A percentile compares a stretch with the other conserved stretches of the same genome.
Evolutionary conservation across 2,329 filamentous ascomycete genomes (phyloP).

Genomic region (Aspergillus sp.): DNA sequence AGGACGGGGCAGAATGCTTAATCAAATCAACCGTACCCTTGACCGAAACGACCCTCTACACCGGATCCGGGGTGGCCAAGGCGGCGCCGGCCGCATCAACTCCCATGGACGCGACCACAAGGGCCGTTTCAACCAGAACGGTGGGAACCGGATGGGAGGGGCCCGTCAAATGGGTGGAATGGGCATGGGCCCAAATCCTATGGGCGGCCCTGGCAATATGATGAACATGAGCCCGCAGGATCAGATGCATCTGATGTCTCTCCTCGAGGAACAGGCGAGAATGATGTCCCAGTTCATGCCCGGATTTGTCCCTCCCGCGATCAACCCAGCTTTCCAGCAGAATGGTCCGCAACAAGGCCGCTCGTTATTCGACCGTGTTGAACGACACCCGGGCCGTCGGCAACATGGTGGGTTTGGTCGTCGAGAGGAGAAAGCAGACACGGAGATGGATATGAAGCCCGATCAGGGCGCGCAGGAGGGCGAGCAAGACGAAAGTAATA

Average conservation of each 20-base stretch:
- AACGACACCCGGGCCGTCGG: conserved; percentile 47
- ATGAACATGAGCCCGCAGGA: conserved; percentile 63
- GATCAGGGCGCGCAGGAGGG: conserved; percentile 28
- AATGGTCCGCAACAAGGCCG: conserved; percentile 47
- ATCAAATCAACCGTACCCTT: conserved; percentile 79
- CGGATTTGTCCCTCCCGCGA: conserved; percentile 51
- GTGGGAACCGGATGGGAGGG: conserved; percentile 41
- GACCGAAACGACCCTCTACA: conserved; percentile 79
- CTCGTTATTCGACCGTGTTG: conserved; percentile 73
- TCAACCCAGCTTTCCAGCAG: conserved; percentile 54
- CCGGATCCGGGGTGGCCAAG: conserved; percentile 63
- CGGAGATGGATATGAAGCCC: conserved; percentile 41
- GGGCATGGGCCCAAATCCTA: conserved; percentile 34
- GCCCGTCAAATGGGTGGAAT: conserved; percentile 48
- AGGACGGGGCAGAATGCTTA: conserved; percentile 74
- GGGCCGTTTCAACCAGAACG: conserved; percentile 56
- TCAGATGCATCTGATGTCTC: conserved; percentile 69
- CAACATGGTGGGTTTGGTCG: conserved; percentile 56
- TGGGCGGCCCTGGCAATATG: conserved; percentile 39
- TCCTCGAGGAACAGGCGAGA: conserved; percentile 82
- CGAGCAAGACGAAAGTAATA: conserved; percentile 53
- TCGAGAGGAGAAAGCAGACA: conserved; percentile 30
- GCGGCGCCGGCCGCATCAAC: conserved; percentile 76
- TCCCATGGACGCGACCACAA: conserved; percentile 68
- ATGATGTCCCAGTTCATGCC: conserved; percentile 75